These are phyloP conservation scores for Fusarium lyarnte DNA, from an alignment of 2,329 filamentous ascomycete genomes.

Conservation along the genomic window DNA sequence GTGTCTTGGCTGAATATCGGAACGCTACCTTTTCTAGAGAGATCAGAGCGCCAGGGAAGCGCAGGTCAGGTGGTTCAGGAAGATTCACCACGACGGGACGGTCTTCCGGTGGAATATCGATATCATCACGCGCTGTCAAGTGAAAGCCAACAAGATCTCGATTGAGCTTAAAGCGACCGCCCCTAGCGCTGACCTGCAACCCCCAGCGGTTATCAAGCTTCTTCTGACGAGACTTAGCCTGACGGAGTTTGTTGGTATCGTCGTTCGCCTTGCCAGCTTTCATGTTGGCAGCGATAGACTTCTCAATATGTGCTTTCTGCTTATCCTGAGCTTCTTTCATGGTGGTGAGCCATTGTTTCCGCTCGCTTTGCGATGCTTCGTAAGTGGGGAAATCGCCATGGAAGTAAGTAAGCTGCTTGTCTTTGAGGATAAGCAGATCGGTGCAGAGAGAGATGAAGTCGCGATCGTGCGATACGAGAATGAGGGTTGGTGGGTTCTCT, in stretches of 20 bases:
- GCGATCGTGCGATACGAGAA: constrained; percentile 86
- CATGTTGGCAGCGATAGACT: constrained; percentile 78
- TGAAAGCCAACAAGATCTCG: constrained; percentile 74
- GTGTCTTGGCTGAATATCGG: constrained; percentile 60
- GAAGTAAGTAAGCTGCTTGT: constrained; percentile 77
- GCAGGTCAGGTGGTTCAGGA: constrained; percentile 72
- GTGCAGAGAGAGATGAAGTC: constrained; percentile 82
- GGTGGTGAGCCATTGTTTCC: constrained; percentile 72
- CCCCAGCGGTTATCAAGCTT: constrained; percentile 86
- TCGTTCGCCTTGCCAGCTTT: constrained; percentile 79
- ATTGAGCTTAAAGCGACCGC: constrained; percentile 83
- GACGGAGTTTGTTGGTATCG: constrained; percentile 86
- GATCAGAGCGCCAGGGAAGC: constrained; percentile 79
- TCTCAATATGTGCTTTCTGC: constrained; percentile 82
- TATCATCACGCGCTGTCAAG: constrained; percentile 67
- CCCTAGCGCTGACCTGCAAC: constrained; percentile 75
- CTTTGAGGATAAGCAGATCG: constrained; percentile 79
- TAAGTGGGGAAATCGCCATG: constrained; percentile 78
- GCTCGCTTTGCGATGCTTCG: constrained; percentile 73
- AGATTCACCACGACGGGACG: constrained; percentile 66
- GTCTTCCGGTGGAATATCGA: constrained; percentile 75
- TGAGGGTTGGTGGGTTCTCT: constrained; percentile 69
- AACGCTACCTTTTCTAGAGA: constrained; percentile 76
- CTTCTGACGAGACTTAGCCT: constrained; percentile 85
- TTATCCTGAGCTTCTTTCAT: constrained; percentile 86